Conservation (phyloP, 345 rosid genomes). For the Murraya paniculata region DNA sequence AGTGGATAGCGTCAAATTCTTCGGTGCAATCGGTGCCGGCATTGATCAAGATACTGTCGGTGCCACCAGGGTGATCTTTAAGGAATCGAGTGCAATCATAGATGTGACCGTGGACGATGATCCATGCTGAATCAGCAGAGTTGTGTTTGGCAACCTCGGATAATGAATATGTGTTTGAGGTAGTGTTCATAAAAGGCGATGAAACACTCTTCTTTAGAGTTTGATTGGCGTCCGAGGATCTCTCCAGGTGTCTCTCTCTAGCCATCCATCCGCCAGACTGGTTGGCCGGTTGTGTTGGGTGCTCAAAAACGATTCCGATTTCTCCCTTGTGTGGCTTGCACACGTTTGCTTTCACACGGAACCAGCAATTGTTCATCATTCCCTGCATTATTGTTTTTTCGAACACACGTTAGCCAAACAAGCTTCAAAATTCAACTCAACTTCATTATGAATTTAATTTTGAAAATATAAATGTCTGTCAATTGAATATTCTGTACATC, state of each 20-base stretch:
- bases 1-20: slow-evolving; percentile 94
- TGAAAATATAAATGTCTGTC: too few relatives aligned
- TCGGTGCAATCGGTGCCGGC: slow-evolving; percentile 94
- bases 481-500: too few relatives aligned
- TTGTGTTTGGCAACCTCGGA: slow-evolving; percentile 71
- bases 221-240: slow-evolving; percentile 39
- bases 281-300: slow-evolving; percentile 89
- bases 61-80: slow-evolving; percentile 89
- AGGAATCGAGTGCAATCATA: slow-evolving; percentile 91
- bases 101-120: slow-evolving; percentile 86
- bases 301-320: slow-evolving; percentile 89
- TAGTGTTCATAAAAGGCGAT: slow-evolving; percentile 86
- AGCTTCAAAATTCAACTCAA: too few relatives aligned
- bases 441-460: too few relatives aligned
- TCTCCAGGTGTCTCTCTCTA: slow-evolving; percentile 67
- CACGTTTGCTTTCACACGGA: slow-evolving; percentile 71
- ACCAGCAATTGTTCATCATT: slow-evolving; percentile 99
- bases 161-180: slow-evolving; percentile 56
- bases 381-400: slow-evolving; percentile 46
- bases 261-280: slow-evolving; percentile 99
- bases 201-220: slow-evolving; percentile 79
- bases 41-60: slow-evolving; percentile 79
- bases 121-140: slow-evolving; percentile 81
- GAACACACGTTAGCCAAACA: not conserved
- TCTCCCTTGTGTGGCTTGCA: slow-evolving; percentile 85